Percentiles rank a stretch among this genome's conserved stretches.
These are phyloP conservation scores for Scheffersomyces cryptocercus DNA, from an alignment of 1,139 yeast species.

Conservation along the genomic window DNA sequence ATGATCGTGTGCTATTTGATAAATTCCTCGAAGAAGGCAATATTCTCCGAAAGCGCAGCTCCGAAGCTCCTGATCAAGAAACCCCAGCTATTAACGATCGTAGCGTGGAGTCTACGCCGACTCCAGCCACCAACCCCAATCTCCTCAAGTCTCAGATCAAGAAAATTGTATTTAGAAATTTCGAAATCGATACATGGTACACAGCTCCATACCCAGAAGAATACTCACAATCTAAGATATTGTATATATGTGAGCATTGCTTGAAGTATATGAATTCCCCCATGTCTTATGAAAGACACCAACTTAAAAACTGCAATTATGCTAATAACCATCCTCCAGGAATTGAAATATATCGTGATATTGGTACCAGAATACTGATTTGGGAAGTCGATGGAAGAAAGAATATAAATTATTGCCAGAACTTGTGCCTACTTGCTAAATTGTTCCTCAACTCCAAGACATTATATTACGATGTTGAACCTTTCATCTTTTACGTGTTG, in stretches of 20 bases:
- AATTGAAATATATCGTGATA: constrained; percentile 77
- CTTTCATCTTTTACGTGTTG: constrained; percentile 83
- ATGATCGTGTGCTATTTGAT: constrained; percentile 53
- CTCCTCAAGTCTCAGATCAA: constrained; percentile 34
- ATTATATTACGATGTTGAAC: constrained; percentile 91
- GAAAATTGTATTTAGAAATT: constrained; percentile 66
- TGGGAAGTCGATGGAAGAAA: constrained; percentile 95
- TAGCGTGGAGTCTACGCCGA: constrained; percentile 16
- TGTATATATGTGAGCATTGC: constrained; percentile 85
- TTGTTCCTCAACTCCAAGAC: constrained; percentile 89
- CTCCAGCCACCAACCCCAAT: constrained; percentile 9
- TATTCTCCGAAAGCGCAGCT: constrained; percentile 9
- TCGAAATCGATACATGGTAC: constrained; percentile 87
- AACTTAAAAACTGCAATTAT: constrained; percentile 60
- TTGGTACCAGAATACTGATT: constrained; percentile 52
- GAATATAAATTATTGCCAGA: constrained; percentile 81
- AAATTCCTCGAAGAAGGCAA: constrained; percentile 26
- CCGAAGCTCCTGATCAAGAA: constrained; percentile 1
- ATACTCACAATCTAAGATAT: constrained; percentile 58
- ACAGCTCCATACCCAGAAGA: constrained; percentile 93
- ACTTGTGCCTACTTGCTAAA: constrained; percentile 85
- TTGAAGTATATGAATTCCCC: constrained; percentile 78
- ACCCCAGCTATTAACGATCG: constrained; percentile 1
- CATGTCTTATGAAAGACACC: constrained; percentile 68
- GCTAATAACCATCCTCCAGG: constrained; percentile 81